Evolutionary conservation across 352 stramenopile genomes (phyloP), one percentile per base, ranked within the genome.

Genomic region (Phytopythium sindhum): DNA sequence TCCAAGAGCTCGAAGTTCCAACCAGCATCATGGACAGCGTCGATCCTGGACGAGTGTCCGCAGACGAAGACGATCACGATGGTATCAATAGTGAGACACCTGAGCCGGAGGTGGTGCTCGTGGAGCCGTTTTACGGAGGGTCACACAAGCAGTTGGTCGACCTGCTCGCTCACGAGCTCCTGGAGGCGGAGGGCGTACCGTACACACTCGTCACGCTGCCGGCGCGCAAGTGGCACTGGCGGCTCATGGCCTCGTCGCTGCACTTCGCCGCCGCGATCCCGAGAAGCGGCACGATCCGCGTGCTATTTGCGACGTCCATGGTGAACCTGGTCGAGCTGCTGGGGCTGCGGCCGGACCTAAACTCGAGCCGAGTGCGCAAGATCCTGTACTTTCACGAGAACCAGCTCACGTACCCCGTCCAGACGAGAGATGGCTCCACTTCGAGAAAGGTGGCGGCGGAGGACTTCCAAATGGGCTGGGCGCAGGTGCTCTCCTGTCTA

Each of bases 301-400:
- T 77, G 19, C 51, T 85, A 7, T 82, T 85, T 50, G 70, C 71
- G 52, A 83, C 74, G 8, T 72, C 70, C 11, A 85, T 78, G 65
- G 68, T 82, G 35, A 79, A 78, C 56, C 67, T 85, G 14, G 63
- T 65, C 2, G 74, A 82, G 60, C 60, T 86, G 48, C 61, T 86
- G 11, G 69, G 71, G 0, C 42, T 86, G 24, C 66, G 70, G 0
- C 69, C 74, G 2, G 66, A 82, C 51, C 47, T 78, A 12, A 60
- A 45, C 44, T 12, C 10, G 10, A 24, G 53, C 0, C 35, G 50
- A 6, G 69, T 86, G 37, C 42, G 47, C 7, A 80, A 86, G 66
- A 65, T 88, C 37, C 59, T 79, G n/a, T 88, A 88, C 64, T 88
- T 88, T 69, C 79, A 88, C 65, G 79, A 88, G 63, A 88, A 88